A percentile compares a stretch with the other conserved stretches of the same genome.
These are phyloP conservation scores for Bipolaris zeicola DNA, from an alignment of 2,329 filamentous ascomycete species.

Conservation along the genomic window DNA sequence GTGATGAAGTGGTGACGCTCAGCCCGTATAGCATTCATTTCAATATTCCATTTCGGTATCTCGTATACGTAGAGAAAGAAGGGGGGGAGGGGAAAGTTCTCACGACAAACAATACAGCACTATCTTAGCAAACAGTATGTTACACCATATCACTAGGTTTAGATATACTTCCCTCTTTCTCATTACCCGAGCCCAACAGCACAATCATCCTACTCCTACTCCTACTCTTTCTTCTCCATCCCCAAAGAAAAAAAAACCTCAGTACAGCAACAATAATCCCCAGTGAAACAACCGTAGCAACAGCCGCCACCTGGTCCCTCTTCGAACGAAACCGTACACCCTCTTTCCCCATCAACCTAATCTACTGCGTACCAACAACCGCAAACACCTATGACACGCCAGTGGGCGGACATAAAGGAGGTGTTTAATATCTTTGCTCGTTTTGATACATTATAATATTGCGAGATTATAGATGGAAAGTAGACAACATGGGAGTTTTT, in stretches of 20 bases:
- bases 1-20: conserved; percentile 15
- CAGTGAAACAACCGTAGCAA: conserved; percentile 90
- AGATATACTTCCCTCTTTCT: conserved; percentile 4
- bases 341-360: no score
- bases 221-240: neutral
- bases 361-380: no score
- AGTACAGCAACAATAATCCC: conserved; percentile 64
- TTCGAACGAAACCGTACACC: no score
- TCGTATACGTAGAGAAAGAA: conserved; percentile 5
- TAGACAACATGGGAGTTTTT: no score
- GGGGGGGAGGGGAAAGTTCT: neutral
- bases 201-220: neutral
- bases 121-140: neutral
- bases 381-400: no score
- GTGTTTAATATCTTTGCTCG: no score
- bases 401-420: no score
- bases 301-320: conserved; percentile 69
- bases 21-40: conserved; percentile 28
- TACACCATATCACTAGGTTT: neutral
- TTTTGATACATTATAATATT: no score
- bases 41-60: conserved; percentile 30
- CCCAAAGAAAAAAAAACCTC: no score
- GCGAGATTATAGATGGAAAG: no score
- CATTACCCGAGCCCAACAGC: conserved; percentile 3
- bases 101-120: neutral